Conservation (phyloP, 208 protist genomes). For the Blechomonas ayalai region DNA sequence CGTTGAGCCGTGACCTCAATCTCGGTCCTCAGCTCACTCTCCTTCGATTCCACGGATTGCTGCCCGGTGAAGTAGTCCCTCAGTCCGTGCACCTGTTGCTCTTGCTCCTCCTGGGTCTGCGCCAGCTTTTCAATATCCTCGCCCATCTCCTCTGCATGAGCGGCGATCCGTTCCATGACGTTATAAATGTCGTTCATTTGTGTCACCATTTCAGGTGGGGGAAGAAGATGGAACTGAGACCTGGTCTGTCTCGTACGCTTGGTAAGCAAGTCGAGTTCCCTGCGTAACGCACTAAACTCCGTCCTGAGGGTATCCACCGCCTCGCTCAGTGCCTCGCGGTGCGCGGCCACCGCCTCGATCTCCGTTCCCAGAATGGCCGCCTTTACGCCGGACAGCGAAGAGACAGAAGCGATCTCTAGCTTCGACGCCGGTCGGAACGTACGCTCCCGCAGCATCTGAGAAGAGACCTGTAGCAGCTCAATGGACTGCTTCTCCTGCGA, state of each 20-base stretch:
- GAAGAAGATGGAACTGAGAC: slow-evolving; percentile 75
- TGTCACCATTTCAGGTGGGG: slow-evolving; percentile 71
- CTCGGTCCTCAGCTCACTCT: slow-evolving; percentile 48
- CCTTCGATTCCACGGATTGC: slow-evolving; percentile 15
- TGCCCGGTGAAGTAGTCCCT: slow-evolving; percentile 51
- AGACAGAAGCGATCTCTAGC: slow-evolving; percentile 17
- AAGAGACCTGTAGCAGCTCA: slow-evolving; percentile 50
- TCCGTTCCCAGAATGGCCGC: slow-evolving; percentile 45
- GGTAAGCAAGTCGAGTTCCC: slow-evolving; percentile 26
- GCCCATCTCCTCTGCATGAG: slow-evolving; percentile 45
- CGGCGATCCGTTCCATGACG: slow-evolving; percentile 70
- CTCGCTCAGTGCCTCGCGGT: slow-evolving; percentile 34
- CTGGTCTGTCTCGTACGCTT: slow-evolving; percentile 27
- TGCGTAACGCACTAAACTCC: slow-evolving; percentile 45
- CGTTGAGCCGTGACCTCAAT: slow-evolving; percentile 39
- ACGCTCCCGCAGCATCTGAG: slow-evolving; percentile 32
- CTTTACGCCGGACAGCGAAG: slow-evolving; percentile 33
- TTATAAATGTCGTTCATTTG: slow-evolving; percentile 83
- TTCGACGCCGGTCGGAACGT: slow-evolving; percentile 29
- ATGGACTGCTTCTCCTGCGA: slow-evolving; percentile 62
- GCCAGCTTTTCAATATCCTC: slow-evolving; percentile 46
- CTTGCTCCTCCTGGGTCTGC: slow-evolving; percentile 51
- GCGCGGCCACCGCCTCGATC: slow-evolving; percentile 47
- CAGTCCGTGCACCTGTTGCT: slow-evolving; percentile 36
- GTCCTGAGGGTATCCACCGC: slow-evolving; percentile 36